A percentile compares a stretch with the other conserved stretches of the same genome.
These are phyloP conservation scores for Chaetomium olivaceum DNA, from an alignment of 2,329 filamentous ascomycete species.

Conservation along the genomic window DNA sequence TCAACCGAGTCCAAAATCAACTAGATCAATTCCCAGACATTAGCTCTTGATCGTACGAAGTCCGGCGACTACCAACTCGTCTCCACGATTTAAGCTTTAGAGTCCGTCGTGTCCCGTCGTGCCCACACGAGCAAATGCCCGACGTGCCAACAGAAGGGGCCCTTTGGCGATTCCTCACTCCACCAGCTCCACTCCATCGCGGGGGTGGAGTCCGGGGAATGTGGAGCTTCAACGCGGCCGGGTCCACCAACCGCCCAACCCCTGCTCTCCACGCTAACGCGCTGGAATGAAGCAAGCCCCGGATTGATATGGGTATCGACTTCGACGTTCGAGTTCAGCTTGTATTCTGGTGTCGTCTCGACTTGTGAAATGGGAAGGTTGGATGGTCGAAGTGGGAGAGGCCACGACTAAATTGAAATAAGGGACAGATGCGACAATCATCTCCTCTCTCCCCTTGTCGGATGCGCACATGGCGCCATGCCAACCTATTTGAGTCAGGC, in stretches of 20 bases:
- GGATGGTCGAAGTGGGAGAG: too few species aligned
- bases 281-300: slow-evolving; percentile 3
- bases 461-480: slow-evolving; percentile 23
- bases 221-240: slow-evolving; percentile 24
- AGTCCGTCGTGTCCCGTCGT: background rate
- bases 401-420: background rate
- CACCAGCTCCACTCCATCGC: slow-evolving; percentile 27
- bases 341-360: background rate
- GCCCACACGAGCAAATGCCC: background rate
- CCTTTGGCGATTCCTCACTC: slow-evolving; percentile 22
- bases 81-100: background rate
- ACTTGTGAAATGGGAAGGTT: background rate
- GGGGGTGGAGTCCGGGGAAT: slow-evolving; percentile 32
- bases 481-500: slow-evolving; percentile 10
- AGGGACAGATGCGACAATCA: background rate
- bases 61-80: background rate
- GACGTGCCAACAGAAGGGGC: background rate
- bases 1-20: background rate
- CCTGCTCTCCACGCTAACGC: slow-evolving; percentile 20
- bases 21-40: background rate
- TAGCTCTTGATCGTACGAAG: background rate
- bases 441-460: slow-evolving; percentile 1
- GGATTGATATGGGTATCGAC: slow-evolving; percentile 13
- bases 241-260: slow-evolving; percentile 22
- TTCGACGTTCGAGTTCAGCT: background rate